These are phyloP conservation scores for Boletus sensibilis DNA, from an alignment of 768 basidiomycete genomes.

Conservation along the genomic window DNA sequence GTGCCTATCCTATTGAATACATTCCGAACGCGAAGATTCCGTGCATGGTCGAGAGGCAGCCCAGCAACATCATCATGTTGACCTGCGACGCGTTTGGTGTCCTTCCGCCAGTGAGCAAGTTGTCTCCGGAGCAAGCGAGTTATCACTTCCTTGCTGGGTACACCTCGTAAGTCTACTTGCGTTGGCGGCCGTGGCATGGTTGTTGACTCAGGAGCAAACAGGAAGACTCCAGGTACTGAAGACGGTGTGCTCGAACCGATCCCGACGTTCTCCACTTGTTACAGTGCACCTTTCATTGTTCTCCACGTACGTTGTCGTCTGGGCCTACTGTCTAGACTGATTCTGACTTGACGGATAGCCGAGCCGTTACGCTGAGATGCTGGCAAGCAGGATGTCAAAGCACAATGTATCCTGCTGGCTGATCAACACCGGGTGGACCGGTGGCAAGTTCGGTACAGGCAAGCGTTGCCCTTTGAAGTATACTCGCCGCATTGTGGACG, in stretches of 20 bases:
- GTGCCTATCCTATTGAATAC: constrained; percentile 97
- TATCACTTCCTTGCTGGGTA: constrained; percentile 98
- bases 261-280: constrained; percentile 99
- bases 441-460: constrained; percentile 89
- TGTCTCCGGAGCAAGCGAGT: constrained; percentile 91
- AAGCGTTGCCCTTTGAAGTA: constrained; percentile 95
- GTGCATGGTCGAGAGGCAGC: constrained; percentile 82
- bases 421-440: constrained; percentile 98
- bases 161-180: constrained; percentile 62
- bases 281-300: constrained; percentile 99
- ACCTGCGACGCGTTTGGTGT: constrained; percentile 99
- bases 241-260: constrained; percentile 98
- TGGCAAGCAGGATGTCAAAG: constrained; percentile 89
- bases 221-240: constrained; percentile 98
- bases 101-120: constrained; percentile 90
- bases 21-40: constrained; percentile 96
- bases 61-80: constrained; percentile 94
- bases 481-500: constrained; percentile 95
- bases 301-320: constrained; percentile 63
- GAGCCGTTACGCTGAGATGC: constrained; percentile 94
- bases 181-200: neutral
- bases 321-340: neutral
- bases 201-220: constrained; percentile 31
- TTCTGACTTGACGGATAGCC: constrained; percentile 47
- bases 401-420: constrained; percentile 94